These are phyloP conservation scores for Gremmenia infestans DNA, from an alignment of 2,329 filamentous ascomycete species.

Conservation along the genomic window DNA sequence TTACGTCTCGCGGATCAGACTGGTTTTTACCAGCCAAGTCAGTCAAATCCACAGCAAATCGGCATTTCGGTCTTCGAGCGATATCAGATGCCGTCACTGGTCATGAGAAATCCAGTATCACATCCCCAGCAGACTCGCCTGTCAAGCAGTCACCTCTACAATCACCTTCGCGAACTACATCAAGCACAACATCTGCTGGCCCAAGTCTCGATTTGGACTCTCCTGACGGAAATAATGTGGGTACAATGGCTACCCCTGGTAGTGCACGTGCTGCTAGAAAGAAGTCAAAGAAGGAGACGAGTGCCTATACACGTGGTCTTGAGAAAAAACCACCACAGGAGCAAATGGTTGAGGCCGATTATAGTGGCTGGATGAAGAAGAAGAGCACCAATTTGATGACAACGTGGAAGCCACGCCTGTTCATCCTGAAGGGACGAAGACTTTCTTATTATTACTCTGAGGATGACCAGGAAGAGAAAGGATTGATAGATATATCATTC, in stretches of 20 bases:
- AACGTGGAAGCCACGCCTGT: constrained; percentile 96
- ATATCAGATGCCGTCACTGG: constrained; percentile 72
- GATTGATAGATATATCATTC: constrained; percentile 94
- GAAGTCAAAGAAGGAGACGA: constrained; percentile 91
- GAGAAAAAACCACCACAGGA: constrained; percentile 76
- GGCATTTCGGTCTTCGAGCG: constrained; percentile 68
- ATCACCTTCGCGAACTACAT: constrained; percentile 72
- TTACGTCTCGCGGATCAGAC: constrained; percentile 37
- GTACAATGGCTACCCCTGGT: constrained; percentile 38
- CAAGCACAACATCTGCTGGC: constrained; percentile 61
- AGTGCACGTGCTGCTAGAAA: constrained; percentile 49
- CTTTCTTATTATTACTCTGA: constrained; percentile 96
- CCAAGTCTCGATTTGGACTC: constrained; percentile 77
- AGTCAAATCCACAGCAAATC: constrained; percentile 41
- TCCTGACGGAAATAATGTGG: constrained; percentile 55
- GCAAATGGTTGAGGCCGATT: constrained; percentile 82
- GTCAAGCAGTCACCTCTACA: constrained; percentile 48
- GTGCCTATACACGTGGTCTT: constrained; percentile 84
- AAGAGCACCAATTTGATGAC: constrained; percentile 94
- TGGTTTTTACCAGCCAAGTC: constrained; percentile 46
- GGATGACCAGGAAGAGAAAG: constrained; percentile 86
- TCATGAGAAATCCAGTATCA: constrained; percentile 47
- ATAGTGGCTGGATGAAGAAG: constrained; percentile 99
- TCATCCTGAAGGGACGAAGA: constrained; percentile 85
- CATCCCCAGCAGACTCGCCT: constrained; percentile 46